Evolutionary conservation across 345 rosid genomes (phyloP).

Genomic region (Citrus unshiu): DNA sequence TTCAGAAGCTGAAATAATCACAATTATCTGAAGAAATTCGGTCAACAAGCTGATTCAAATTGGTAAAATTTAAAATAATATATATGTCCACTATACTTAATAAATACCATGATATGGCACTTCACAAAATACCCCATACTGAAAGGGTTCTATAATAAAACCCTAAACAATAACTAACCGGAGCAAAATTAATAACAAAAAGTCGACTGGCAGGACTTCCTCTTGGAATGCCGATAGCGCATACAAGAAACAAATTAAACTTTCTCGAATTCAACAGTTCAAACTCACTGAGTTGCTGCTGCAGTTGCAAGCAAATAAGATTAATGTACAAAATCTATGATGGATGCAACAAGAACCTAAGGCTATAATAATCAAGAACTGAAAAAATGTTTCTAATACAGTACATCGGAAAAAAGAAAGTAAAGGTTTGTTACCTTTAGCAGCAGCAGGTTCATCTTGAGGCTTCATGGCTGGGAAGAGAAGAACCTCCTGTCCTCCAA

Average conservation of each 20-base stretch:
- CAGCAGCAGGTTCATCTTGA: constrained; percentile 68
- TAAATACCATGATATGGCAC: not conserved
- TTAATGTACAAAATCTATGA: not conserved
- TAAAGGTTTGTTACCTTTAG: constrained; percentile 42
- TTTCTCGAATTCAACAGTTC: not conserved
- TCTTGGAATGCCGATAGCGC: not conserved
- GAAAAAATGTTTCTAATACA: not conserved
- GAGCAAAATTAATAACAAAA: not conserved
- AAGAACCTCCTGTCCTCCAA: constrained; percentile 72
- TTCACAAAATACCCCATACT: not conserved
- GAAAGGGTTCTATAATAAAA: not conserved
- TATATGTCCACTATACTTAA: not conserved
- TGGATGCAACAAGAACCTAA: not conserved
- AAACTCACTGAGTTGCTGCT: constrained; percentile 11
- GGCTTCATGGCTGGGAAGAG: constrained; percentile 99
- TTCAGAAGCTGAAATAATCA: not conserved
- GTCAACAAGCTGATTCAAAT: not conserved
- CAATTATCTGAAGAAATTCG: not conserved
- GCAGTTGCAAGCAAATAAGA: constrained; percentile 6
- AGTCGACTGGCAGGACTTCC: not conserved
- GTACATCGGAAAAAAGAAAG: not conserved
- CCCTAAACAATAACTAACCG: not conserved
- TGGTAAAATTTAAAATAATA: not conserved
- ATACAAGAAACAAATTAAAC: not conserved
- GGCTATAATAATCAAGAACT: not conserved